phyloP scores from a whole-genome alignment of 2,329 filamentous ascomycete genomes.

The Coniochaeta prunicola region DNA sequence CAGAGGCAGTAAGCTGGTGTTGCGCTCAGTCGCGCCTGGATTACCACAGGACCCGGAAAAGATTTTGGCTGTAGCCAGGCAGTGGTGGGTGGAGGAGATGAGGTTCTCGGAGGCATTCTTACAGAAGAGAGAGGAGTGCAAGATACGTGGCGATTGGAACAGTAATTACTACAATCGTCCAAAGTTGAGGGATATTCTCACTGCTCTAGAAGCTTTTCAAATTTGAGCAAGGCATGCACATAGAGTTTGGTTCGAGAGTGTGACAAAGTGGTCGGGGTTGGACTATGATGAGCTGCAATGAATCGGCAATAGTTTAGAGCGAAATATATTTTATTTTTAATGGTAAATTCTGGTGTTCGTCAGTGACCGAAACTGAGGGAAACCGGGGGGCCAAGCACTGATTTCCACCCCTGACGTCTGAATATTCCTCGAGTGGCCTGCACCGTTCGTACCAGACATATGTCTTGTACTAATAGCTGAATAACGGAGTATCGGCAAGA shows the following conservation, averaged over 20 bases:
- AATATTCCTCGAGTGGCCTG: no score
- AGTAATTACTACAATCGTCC: constrained; percentile 44
- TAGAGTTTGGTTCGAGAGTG: background rate
- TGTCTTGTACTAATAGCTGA: no score
- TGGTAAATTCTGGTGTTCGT: no score
- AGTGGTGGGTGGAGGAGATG: constrained; percentile 44
- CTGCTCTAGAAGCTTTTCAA: constrained; percentile 15
- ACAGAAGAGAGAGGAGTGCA: constrained; percentile 27
- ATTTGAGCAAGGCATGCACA: background rate
- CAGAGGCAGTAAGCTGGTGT: constrained; percentile 35
- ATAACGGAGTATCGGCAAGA: no score
- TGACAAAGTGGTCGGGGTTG: no score
- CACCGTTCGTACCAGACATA: no score
- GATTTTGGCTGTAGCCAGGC: constrained; percentile 23
- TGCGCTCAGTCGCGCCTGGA: constrained; percentile 19
- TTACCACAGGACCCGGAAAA: constrained; percentile 26
- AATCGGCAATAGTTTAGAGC: no score
- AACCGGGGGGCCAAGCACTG: no score
- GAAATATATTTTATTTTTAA: no score
- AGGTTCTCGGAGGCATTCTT: constrained; percentile 40
- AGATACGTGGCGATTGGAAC: constrained; percentile 34
- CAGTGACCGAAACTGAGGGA: no score
- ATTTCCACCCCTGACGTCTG: no score
- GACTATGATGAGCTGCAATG: background rate
- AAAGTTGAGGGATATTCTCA: constrained; percentile 34